Base-by-base conservation (phyloP, 2,329 filamentous ascomycete species). In the Waltergamsia citrina region DNA sequence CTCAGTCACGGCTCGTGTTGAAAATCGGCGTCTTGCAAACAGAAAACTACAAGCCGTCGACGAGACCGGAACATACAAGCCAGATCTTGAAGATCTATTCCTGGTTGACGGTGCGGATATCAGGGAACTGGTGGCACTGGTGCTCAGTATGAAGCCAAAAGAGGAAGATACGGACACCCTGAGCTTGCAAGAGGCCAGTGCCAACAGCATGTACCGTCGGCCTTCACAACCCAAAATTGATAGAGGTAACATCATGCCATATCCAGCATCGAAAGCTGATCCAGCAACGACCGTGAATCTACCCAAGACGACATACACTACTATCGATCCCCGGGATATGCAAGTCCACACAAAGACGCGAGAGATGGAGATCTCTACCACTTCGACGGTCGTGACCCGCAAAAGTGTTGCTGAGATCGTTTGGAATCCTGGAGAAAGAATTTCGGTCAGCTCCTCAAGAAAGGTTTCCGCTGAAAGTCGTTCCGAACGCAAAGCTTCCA, bases 331-430 rank as follows among this genome's bases (percentile, higher is more conserved):
- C 7, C 7, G 11, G 9, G 15, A 28, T 19, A 16, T n/a, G 14
- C 23, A 34, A 14, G 17, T 34, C 15, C 24, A 28, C 7, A 34
- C 32, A n/a, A 27, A 29, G 12, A 27, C 5, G n/a, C 10, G 32
- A 18, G 23, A 34, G 8, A 9, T 19, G 8, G 32, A 34, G 5
- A 19, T 28, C 14, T 9, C 8, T 12, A 20, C 23, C 7, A 28
- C 32, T 28, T 14, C 32, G 9, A 34, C 32, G 11, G 21, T 34
- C 7, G 25, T 34, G 16, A 20, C 32, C 12, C 23, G 32, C 9
- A 27, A 34, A n/a, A 34, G 32, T 19, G 21, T 34, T 27, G 22
- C 32, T n/a, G 24, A 28, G 17, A 29, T 34, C 9, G 20, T 19
- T 19, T 34, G 32, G 32, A 16, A 8, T 19, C 32, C n/a, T n/a